These are phyloP conservation scores for Zasmidium citrigriseum DNA, from an alignment of 2,329 filamentous ascomycete species.

Conservation along the genomic window DNA sequence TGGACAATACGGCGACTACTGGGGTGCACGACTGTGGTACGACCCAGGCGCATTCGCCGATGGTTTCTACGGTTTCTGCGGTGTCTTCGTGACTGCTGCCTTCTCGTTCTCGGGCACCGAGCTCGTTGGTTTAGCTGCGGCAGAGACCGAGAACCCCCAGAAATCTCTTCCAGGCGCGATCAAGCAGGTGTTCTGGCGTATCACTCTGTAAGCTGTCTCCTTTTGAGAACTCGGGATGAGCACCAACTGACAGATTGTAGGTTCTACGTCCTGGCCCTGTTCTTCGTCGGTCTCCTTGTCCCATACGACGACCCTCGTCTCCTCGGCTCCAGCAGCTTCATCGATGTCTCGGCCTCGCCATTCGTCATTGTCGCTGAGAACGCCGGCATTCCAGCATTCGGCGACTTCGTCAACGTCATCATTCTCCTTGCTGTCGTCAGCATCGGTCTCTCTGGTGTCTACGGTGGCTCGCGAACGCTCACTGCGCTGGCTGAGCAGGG, in stretches of 20 bases:
- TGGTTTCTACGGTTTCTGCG: slow-evolving; percentile 65
- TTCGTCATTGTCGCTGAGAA: slow-evolving; percentile 92
- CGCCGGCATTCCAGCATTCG: slow-evolving; percentile 71
- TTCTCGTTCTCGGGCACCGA: slow-evolving; percentile 66
- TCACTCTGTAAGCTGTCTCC: slow-evolving; percentile 56
- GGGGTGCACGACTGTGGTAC: slow-evolving; percentile 56
- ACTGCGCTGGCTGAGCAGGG: slow-evolving; percentile 83
- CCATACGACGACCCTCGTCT: slow-evolving; percentile 69
- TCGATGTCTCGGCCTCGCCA: slow-evolving; percentile 76
- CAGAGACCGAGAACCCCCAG: slow-evolving; percentile 75
- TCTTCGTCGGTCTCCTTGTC: slow-evolving; percentile 79
- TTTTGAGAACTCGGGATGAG: slow-evolving; percentile 15
- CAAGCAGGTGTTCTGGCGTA: slow-evolving; percentile 95
- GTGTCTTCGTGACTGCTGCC: slow-evolving; percentile 64
- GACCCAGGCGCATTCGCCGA: slow-evolving; percentile 46
- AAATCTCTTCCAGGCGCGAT: slow-evolving; percentile 83
- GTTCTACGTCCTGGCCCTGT: slow-evolving; percentile 84
- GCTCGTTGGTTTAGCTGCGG: slow-evolving; percentile 69
- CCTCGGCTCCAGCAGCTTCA: slow-evolving; percentile 53
- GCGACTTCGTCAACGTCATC: slow-evolving; percentile 91
- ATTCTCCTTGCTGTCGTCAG: slow-evolving; percentile 92
- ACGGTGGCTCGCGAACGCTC: slow-evolving; percentile 86
- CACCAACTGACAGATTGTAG: slow-evolving; percentile 7
- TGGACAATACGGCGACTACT: slow-evolving; percentile 26
- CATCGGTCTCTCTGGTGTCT: slow-evolving; percentile 68